phyloP scores from a whole-genome alignment of 2,329 filamentous ascomycete genomes.

The Ascochyta rabiei region DNA sequence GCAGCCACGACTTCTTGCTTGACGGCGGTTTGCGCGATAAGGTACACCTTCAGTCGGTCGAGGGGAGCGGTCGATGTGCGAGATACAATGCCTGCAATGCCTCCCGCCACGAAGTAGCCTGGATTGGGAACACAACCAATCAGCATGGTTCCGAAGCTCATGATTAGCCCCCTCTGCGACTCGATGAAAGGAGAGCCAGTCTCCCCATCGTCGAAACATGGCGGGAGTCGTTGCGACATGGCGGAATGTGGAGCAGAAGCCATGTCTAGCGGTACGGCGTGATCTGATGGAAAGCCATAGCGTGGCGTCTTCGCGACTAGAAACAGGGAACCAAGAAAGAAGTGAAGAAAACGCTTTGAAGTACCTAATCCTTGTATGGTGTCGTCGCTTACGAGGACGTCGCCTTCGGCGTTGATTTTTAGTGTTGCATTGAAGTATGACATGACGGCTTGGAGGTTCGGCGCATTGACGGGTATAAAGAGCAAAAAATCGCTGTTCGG shows the following conservation, averaged over 20 bases:
- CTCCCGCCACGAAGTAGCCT: constrained; percentile 98
- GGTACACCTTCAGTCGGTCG: constrained; percentile 95
- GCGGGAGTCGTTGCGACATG: constrained; percentile 44
- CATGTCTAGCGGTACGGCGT: constrained; percentile 37
- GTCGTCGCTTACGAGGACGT: constrained; percentile 90
- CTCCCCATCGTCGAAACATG: constrained; percentile 40
- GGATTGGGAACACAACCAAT: constrained; percentile 74
- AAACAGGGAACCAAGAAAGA: constrained; percentile 77
- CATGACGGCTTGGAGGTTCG: constrained; percentile 79
- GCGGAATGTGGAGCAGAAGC: constrained; percentile 28
- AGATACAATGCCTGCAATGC: constrained; percentile 90
- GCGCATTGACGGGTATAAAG: constrained; percentile 75
- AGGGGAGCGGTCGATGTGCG: constrained; percentile 94
- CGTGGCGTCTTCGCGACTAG: constrained; percentile 64
- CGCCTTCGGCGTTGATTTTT: constrained; percentile 90
- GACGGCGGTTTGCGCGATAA: constrained; percentile 84
- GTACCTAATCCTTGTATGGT: constrained; percentile 94
- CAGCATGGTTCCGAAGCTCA: constrained; percentile 54
- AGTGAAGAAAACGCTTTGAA: constrained; percentile 69
- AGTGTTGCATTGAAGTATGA: constrained; percentile 91
- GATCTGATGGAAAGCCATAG: constrained; percentile 36
- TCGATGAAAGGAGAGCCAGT: constrained; percentile 33
- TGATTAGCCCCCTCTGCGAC: constrained; percentile 34
- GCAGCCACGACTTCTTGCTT: constrained; percentile 66
- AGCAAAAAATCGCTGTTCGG: constrained; percentile 78